Base-by-base conservation (phyloP, 2,329 filamentous ascomycete genomes). In the Tolypocladium paradoxum region DNA sequence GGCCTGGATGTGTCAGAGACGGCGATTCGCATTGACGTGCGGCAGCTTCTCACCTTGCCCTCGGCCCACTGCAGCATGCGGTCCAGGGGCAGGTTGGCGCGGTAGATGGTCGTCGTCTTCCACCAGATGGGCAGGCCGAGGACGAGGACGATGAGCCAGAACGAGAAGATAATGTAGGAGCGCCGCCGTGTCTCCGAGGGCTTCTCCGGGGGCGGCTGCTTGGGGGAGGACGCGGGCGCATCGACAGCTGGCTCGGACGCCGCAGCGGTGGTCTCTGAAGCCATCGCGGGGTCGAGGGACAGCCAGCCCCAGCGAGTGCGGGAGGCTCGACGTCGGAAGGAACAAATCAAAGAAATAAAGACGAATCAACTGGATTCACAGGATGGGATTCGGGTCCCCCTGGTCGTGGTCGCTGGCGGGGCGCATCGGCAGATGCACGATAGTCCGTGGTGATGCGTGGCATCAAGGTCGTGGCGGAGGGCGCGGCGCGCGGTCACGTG, bases 81-180 rank as follows among this genome's bases (percentile, higher is more conserved):
- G 64, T 87, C 79, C 60, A 96, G 70, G 6, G 93, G 93, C 60
- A 99, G 73, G 46, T 84, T 79, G 14, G 92, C 91, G 53, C 93
- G 82, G 68, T 95, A 91, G 53, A 97, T 95, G 0, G 88, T 87
- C 4, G 93, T 99, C 0, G 93, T 97, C 68, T 84, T 84, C 84
- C 90, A 95, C 93, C 93, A 99, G 79, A 95, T 85, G 54, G 93
- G 93, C 59, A 99, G 69, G 3, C 93, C 93, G 6, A 99, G 72
- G 33, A 86, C 79, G 7, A 95, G 67, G 7, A 95, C 88, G 37
- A 97, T 83, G 6, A 83, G 74, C 93, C 93, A 99, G 70, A 96
- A 97, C 9, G 92, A 92, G 56, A 88, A 68, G 57, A 99, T 84
- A 50, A 97, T 86, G 57, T 77, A 76, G 48, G 82, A 81, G 52